phyloP scores from a whole-genome alignment of 2,329 filamentous ascomycete species.

The Fusarium sp. region DNA sequence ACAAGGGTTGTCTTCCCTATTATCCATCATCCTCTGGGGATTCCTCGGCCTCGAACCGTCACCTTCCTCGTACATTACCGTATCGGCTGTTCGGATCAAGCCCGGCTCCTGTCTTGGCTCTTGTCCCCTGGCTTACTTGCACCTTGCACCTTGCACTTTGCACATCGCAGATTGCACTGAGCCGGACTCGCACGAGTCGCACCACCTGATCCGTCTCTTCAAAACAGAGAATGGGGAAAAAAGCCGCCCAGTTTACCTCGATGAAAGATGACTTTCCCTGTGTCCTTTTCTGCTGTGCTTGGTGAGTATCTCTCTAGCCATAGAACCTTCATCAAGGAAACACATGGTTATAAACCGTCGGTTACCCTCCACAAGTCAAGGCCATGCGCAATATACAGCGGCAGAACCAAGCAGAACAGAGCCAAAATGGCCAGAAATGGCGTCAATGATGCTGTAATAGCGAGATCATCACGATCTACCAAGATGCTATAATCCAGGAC shows the following conservation, averaged over 20 bases:
- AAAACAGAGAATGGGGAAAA: not conserved
- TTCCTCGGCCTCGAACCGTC: conserved; percentile 15
- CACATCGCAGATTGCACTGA: conserved; percentile 10
- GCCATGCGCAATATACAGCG: not conserved
- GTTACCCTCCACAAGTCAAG: not conserved
- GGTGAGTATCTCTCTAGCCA: not conserved
- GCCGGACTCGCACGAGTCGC: conserved; percentile 42
- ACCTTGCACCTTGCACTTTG: not conserved
- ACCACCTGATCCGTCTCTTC: conserved; percentile 33
- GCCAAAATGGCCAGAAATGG: conserved; percentile 3
- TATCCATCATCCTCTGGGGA: conserved; percentile 20
- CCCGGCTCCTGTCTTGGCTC: conserved; percentile 31
- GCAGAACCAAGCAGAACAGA: not conserved
- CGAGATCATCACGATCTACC: not conserved
- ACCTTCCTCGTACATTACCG: conserved; percentile 33
- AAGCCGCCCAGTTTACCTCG: not conserved
- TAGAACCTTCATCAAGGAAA: not conserved
- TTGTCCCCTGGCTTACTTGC: conserved; percentile 24
- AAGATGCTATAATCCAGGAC: not conserved
- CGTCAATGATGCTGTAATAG: not conserved
- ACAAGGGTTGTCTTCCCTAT: conserved; percentile 26
- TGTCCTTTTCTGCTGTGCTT: not conserved
- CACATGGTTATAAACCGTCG: not conserved
- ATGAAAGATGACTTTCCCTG: not conserved
- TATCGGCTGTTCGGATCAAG: conserved; percentile 41